Percentiles rank a stretch among this genome's conserved stretches.
Evolutionary conservation across 2,329 filamentous ascomycete genomes (phyloP).

Genomic region (Zalaria obscura): DNA sequence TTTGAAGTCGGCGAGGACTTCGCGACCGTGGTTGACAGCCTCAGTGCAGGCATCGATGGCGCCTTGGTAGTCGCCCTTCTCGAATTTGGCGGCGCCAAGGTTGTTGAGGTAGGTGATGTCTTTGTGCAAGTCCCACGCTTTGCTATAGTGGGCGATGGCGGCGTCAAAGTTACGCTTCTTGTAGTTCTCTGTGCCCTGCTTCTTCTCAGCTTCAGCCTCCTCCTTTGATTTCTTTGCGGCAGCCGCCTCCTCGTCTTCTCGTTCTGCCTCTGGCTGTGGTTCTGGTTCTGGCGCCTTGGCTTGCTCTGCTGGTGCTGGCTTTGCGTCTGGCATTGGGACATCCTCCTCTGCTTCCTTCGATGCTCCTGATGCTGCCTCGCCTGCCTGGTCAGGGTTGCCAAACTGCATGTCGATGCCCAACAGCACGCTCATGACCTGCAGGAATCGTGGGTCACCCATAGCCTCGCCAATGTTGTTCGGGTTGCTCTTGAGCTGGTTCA

Average conservation of each 20-base stretch:
- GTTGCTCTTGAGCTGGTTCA: slow-evolving; percentile 69
- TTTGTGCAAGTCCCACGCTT: slow-evolving; percentile 89
- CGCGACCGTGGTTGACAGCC: slow-evolving; percentile 79
- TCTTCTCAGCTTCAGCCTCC: slow-evolving; percentile 89
- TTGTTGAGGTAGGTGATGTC: slow-evolving; percentile 98
- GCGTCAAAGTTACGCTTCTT: slow-evolving; percentile 97
- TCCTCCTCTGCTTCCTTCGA: slow-evolving; percentile 51
- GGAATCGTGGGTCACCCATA: slow-evolving; percentile 79
- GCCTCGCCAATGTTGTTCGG: slow-evolving; percentile 65
- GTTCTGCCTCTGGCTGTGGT: slow-evolving; percentile 50
- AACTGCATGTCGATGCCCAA: slow-evolving; percentile 89
- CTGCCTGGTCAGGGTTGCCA: slow-evolving; percentile 35
- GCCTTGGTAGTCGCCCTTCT: slow-evolving; percentile 87
- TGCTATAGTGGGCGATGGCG: slow-evolving; percentile 85
- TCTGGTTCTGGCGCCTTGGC: slow-evolving; percentile 44
- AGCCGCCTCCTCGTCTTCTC: slow-evolving; percentile 66
- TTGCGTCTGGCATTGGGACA: slow-evolving; percentile 61
- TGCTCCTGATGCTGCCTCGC: slow-evolving; percentile 21
- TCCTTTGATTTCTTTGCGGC: slow-evolving; percentile 85
- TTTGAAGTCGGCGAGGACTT: slow-evolving; percentile 93
- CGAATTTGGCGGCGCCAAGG: slow-evolving; percentile 81
- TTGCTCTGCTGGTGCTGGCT: slow-evolving; percentile 26
- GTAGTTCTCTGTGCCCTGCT: slow-evolving; percentile 83
- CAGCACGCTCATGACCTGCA: slow-evolving; percentile 85
- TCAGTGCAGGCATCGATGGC: slow-evolving; percentile 76